phyloP scores from a whole-genome alignment of 495 filamentous ascomycete genomes.

The Trichoderma parareesei region DNA sequence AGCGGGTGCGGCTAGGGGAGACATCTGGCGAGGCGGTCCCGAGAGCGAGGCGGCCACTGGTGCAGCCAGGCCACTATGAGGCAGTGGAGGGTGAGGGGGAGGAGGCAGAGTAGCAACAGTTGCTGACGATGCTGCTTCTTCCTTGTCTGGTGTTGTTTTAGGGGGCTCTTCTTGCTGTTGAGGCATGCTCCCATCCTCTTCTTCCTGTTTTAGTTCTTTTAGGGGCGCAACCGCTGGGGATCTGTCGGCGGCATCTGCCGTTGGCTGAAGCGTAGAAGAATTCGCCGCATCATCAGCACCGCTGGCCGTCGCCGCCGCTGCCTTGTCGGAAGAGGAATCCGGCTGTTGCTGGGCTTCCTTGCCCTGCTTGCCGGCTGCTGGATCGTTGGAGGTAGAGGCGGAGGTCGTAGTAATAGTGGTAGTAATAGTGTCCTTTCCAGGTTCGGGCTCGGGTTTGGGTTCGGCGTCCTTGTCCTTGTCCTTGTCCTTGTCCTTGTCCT shows the following conservation, averaged over 20 bases:
- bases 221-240: background rate
- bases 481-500: constrained; percentile 35
- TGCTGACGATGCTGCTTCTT: background rate
- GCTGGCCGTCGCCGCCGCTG: background rate
- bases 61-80: constrained; percentile 35
- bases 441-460: constrained; percentile 16
- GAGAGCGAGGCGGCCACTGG: constrained; percentile 18
- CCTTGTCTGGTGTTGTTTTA: background rate
- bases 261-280: background rate
- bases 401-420: background rate
- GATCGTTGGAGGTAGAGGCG: background rate
- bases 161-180: background rate
- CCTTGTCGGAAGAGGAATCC: background rate
- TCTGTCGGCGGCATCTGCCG: background rate
- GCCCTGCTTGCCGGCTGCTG: constrained; percentile 18
- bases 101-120: constrained; percentile 10
- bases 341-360: constrained; percentile 15
- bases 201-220: constrained; percentile 10
- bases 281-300: background rate
- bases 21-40: background rate
- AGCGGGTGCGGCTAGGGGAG: background rate
- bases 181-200: constrained; percentile 13
- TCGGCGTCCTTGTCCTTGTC: constrained; percentile 23
- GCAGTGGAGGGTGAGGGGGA: constrained; percentile 21
- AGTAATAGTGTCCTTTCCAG: constrained; percentile 17